A percentile compares a stretch with the other conserved stretches of the same genome.
phyloP scores from a whole-genome alignment of 148 eudicot species.

The Camellia granthamiana region DNA sequence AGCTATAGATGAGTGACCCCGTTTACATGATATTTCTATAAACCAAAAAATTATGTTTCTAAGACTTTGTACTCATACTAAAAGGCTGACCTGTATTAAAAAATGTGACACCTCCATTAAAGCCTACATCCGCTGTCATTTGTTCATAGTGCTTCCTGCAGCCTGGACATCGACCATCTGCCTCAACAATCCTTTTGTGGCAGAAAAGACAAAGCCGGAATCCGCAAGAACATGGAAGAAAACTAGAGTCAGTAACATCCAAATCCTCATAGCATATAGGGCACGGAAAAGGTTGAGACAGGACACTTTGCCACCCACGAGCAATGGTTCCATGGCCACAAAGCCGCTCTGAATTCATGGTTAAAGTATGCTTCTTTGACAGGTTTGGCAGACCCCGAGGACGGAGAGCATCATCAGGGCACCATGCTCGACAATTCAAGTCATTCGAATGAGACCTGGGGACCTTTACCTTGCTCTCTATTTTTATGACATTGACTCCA shows the following conservation, averaged over 20 bases:
- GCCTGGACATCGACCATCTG: slow-evolving; percentile 74
- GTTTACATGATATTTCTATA: slow-evolving; percentile 23
- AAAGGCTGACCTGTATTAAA: slow-evolving; percentile 30
- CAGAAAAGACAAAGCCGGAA: slow-evolving; percentile 84
- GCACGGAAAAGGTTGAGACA: slow-evolving; percentile 40
- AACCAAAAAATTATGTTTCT: slow-evolving; percentile 23
- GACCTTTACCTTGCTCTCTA: slow-evolving; percentile 16
- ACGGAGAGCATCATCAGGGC: slow-evolving; percentile 61
- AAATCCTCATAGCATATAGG: slow-evolving; percentile 83
- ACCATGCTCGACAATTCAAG: slow-evolving; percentile 47
- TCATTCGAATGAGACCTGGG: slow-evolving; percentile 16
- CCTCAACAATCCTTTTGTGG: slow-evolving; percentile 78
- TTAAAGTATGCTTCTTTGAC: slow-evolving; percentile 55
- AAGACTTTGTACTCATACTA: slow-evolving; percentile 46
- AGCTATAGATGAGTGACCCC: slow-evolving; percentile 23
- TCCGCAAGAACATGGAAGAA: slow-evolving; percentile 75
- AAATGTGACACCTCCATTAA: slow-evolving; percentile 28
- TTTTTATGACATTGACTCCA: not conserved
- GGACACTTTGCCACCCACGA: slow-evolving; percentile 33
- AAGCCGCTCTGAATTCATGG: slow-evolving; percentile 37
- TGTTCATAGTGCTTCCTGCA: slow-evolving; percentile 75
- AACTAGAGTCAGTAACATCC: slow-evolving; percentile 68
- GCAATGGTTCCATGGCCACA: slow-evolving; percentile 32
- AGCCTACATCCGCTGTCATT: slow-evolving; percentile 34
- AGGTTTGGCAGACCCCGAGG: slow-evolving; percentile 70